A percentile compares a stretch with the other conserved stretches of the same genome.
Evolutionary conservation across 768 basidiomycete genomes (phyloP).

Genomic region (Tulasnella sp.): DNA sequence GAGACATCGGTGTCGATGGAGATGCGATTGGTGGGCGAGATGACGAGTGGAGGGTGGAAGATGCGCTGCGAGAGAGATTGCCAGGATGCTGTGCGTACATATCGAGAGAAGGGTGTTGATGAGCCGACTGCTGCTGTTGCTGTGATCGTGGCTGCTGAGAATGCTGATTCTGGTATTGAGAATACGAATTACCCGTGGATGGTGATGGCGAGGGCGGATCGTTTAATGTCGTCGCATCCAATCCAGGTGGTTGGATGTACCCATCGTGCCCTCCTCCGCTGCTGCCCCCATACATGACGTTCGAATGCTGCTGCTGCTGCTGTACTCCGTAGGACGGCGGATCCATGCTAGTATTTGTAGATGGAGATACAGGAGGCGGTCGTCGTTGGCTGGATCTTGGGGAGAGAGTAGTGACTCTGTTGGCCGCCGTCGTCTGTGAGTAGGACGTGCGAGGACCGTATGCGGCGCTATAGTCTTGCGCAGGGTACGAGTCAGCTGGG

Average conservation of each 20-base stretch:
- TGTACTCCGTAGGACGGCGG: not conserved
- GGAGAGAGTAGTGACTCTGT: conserved; percentile 14
- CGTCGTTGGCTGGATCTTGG: conserved; percentile 11
- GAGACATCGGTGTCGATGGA: conserved; percentile 63
- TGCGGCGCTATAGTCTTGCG: conserved; percentile 6
- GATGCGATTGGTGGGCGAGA: conserved; percentile 38
- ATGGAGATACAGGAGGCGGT: not conserved
- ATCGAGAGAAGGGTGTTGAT: not conserved
- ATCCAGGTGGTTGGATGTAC: conserved; percentile 6
- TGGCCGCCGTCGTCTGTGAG: not conserved
- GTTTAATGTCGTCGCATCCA: conserved; percentile 1
- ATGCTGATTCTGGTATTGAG: not conserved
- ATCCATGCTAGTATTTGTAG: conserved; percentile 2
- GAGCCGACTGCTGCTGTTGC: not conserved
- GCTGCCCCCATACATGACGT: not conserved
- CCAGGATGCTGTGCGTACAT: conserved; percentile 1
- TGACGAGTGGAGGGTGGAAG: conserved; percentile 2
- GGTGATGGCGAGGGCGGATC: conserved; percentile 9
- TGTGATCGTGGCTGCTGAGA: not conserved
- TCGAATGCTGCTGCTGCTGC: not conserved
- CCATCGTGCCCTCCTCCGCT: conserved; percentile 1
- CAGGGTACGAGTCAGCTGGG: not conserved
- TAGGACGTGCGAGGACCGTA: conserved; percentile 5
- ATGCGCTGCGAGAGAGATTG: conserved; percentile 8
- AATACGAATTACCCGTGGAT: not conserved